A percentile compares a stretch with the other conserved stretches of the same genome.
phyloP scores from a whole-genome alignment of 371 early-diverging fungal genomes.

The Cokeromyces recurvatus region DNA sequence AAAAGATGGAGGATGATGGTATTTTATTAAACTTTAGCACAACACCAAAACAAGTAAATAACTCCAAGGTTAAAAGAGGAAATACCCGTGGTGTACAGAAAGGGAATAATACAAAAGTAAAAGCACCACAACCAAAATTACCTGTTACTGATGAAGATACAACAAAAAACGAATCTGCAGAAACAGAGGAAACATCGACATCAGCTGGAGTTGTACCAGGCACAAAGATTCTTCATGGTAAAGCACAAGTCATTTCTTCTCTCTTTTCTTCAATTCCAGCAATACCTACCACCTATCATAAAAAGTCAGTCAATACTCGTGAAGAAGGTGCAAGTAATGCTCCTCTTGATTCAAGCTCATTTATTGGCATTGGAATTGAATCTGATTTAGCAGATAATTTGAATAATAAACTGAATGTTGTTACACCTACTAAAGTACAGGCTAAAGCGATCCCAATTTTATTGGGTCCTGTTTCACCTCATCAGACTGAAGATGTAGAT shows the following conservation, averaged over 20 bases:
- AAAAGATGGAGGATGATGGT: conserved; percentile 62
- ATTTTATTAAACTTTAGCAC: conserved; percentile 63
- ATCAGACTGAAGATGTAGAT: conserved; percentile 57
- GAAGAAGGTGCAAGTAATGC: conserved; percentile 53
- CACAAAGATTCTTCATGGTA: conserved; percentile 45
- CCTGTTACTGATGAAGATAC: neutral
- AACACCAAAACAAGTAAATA: conserved; percentile 11
- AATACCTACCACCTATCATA: conserved; percentile 26
- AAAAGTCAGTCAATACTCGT: conserved; percentile 27
- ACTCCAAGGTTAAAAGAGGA: neutral
- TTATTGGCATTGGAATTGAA: conserved; percentile 73
- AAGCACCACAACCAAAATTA: neutral
- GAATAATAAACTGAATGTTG: conserved; percentile 57
- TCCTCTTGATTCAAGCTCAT: conserved; percentile 51
- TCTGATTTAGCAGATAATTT: conserved; percentile 62
- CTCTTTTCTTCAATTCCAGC: conserved; percentile 56
- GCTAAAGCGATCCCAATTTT: conserved; percentile 63
- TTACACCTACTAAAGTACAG: conserved; percentile 70
- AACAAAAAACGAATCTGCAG: neutral
- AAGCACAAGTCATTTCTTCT: conserved; percentile 51
- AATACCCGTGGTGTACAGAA: conserved; percentile 3
- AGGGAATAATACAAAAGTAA: neutral
- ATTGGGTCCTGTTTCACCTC: conserved; percentile 41
- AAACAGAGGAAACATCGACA: conserved; percentile 10
- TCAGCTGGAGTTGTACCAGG: conserved; percentile 21